These are phyloP conservation scores for Russula vinacea DNA, from an alignment of 768 basidiomycete species.

Conservation along the genomic window DNA sequence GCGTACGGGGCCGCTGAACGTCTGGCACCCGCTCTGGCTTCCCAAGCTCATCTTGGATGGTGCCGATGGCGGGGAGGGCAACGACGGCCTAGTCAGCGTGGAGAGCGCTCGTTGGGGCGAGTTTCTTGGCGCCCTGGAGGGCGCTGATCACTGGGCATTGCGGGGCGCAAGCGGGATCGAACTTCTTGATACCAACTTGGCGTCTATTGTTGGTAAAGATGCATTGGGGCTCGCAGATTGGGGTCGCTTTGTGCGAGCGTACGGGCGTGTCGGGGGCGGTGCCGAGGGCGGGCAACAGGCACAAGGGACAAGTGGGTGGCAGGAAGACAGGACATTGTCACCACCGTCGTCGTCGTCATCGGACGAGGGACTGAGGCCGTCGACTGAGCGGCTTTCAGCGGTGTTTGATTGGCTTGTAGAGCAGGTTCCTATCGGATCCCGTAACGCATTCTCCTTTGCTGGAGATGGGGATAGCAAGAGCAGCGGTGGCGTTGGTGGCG, in stretches of 20 bases:
- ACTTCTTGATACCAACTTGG: conserved; percentile 57
- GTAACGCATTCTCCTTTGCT: conserved; percentile 18
- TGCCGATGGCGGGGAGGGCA: conserved; percentile 72
- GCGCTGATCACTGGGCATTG: conserved; percentile 95
- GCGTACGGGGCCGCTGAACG: conserved; percentile 56
- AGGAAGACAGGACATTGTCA: neutral
- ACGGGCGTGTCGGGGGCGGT: conserved; percentile 36
- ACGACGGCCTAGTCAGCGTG: conserved; percentile 91
- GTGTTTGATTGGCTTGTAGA: conserved; percentile 82
- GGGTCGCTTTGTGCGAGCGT: conserved; percentile 54
- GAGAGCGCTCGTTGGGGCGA: conserved; percentile 95
- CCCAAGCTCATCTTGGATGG: conserved; percentile 93
- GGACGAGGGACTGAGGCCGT: conserved; percentile 56
- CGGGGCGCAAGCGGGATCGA: conserved; percentile 82
- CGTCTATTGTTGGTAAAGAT: conserved; percentile 45
- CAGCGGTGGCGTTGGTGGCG: conserved; percentile 1
- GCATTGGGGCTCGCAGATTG: conserved; percentile 53
- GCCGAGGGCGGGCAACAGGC: conserved; percentile 5
- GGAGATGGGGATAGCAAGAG: conserved; percentile 8
- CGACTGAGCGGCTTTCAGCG: conserved; percentile 67
- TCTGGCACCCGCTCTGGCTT: conserved; percentile 96
- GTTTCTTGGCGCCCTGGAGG: conserved; percentile 85
- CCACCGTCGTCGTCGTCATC: neutral
- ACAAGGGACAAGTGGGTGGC: neutral
- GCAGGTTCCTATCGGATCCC: conserved; percentile 42